A percentile compares a stretch with the other conserved stretches of the same genome.
These are phyloP conservation scores for Cercospora janseana DNA, from an alignment of 2,329 filamentous ascomycete genomes.

Conservation along the genomic window DNA sequence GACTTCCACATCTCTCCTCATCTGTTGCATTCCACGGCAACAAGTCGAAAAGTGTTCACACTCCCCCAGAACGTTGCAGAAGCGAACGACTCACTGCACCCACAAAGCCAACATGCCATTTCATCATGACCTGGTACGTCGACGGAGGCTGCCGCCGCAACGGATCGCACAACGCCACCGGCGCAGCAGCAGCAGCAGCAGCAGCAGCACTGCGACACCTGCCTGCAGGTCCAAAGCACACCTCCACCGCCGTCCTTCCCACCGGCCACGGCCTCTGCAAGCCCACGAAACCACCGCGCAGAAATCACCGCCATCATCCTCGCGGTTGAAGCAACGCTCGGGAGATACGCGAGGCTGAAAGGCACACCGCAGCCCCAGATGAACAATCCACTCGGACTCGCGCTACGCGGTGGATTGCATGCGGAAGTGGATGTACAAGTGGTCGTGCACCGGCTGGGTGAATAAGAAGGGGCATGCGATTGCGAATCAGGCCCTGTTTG, in stretches of 20 bases:
- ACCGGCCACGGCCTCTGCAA: too few relatives aligned
- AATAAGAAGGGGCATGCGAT: constrained; percentile 12
- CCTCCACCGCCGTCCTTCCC: background rate
- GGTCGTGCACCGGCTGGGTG: constrained; percentile 13
- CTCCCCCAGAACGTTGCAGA: too few relatives aligned
- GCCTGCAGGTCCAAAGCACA: background rate
- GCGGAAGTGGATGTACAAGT: constrained; percentile 16
- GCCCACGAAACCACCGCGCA: constrained; percentile 19
- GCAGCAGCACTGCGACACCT: background rate
- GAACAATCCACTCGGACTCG: constrained; percentile 17
- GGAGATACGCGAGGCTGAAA: background rate
- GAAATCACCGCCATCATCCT: constrained; percentile 19
- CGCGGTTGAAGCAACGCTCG: constrained; percentile 5
- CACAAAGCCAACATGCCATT: constrained; percentile 17
- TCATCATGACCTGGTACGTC: constrained; percentile 17
- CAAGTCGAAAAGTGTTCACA: too few relatives aligned
- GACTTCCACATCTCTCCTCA: too few relatives aligned
- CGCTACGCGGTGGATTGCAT: constrained; percentile 17
- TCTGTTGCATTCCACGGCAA: too few relatives aligned
- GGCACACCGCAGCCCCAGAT: background rate
- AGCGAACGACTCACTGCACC: too few relatives aligned
- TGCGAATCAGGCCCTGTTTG: constrained; percentile 14
- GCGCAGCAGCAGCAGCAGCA: constrained; percentile 14
- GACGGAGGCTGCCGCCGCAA: constrained; percentile 22
- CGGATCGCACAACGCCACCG: constrained; percentile 13